Base-by-base conservation (phyloP, 1,284 basidiomycete genomes). In the Entoloma clypeatum region DNA sequence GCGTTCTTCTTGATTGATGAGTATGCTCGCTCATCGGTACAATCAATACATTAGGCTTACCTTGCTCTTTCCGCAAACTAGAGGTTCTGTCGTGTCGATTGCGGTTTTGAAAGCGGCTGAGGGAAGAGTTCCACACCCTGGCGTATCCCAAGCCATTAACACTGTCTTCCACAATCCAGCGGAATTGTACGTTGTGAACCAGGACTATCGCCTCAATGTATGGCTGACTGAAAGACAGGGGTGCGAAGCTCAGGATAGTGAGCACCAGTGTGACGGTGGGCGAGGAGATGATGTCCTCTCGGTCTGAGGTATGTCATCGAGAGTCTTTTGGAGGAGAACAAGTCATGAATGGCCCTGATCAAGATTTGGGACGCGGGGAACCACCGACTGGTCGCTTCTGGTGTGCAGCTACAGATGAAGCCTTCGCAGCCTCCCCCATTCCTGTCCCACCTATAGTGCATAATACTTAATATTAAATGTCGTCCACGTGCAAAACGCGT, bases 1-100 rank as follows among this genome's bases (percentile, higher is more conserved):
- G 54, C 62, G 4, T 63, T 67, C 1, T 62, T 68, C 41, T 46
- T 77, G 30, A 63, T 77, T 41, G 74, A 75, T 52, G 63, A 67
- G 73, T 74, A 29, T 25, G 69, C 33, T 16, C n/a, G 32, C 13
- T 13, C 28, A 30, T 22, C 7, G 18, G 6, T 29, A 33, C 27
- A 6, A 22, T 29, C 21, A 50, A 22, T 22, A 16, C 40, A 31
- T 36, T 29, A 21, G 27, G 21, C 11, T 19, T n/a, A 27, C 13
- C 8, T 23, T 17, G 5, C 24, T 13, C 44, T 32, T 7, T 26
- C 7, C 26, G 14, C 9, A 22, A 29, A 45, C 6, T 24, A 66
- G 66, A 33, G 62, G 64, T 28, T 61, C 63, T 2, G 57, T 58
- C 3, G 51, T 59, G 17, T 52, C 62, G 3, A 58, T 64, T 40